Evolutionary conservation across 768 basidiomycete genomes (phyloP).

Genomic region (Mycena albidolilacea): DNA sequence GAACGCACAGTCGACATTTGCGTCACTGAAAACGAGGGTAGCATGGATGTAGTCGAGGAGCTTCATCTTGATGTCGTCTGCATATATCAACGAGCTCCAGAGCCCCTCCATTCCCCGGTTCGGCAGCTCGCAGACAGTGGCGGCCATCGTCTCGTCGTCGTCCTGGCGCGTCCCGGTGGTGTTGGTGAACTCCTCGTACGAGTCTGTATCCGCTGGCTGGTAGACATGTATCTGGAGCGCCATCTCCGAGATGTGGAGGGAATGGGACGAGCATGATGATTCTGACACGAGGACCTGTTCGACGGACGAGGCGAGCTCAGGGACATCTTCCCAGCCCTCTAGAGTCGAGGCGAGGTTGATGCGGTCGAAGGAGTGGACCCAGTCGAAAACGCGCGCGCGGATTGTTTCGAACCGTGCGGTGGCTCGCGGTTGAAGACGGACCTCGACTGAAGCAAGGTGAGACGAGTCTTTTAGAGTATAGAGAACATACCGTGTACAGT

Average conservation of each 20-base stretch:
- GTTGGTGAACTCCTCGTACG: constrained; percentile 82
- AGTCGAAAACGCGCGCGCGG: constrained; percentile 72
- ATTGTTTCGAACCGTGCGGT: constrained; percentile 85
- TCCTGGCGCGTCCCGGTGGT: constrained; percentile 66
- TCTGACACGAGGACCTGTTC: constrained; percentile 84
- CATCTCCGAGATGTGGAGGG: constrained; percentile 70
- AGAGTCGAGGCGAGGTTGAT: constrained; percentile 80
- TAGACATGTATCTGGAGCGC: constrained; percentile 90
- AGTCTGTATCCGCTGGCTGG: constrained; percentile 78
- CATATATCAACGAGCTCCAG: constrained; percentile 94
- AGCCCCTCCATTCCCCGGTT: constrained; percentile 88
- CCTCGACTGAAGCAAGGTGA: constrained; percentile 74
- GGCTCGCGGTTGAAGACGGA: constrained; percentile 77
- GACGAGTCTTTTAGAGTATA: background rate
- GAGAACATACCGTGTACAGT: constrained; percentile 72
- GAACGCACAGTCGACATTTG: constrained; percentile 83
- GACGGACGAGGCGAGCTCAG: constrained; percentile 79
- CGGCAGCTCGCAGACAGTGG: constrained; percentile 91
- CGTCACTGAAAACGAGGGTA: constrained; percentile 93
- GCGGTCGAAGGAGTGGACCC: constrained; percentile 70
- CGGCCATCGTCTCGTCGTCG: constrained; percentile 87
- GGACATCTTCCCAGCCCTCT: constrained; percentile 84
- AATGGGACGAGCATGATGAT: constrained; percentile 69
- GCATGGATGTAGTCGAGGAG: constrained; percentile 96
- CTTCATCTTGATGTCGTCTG: constrained; percentile 85